These are phyloP conservation scores for Solanum hybrid DNA, from an alignment of 305 asterid species.

Conservation along the genomic window DNA sequence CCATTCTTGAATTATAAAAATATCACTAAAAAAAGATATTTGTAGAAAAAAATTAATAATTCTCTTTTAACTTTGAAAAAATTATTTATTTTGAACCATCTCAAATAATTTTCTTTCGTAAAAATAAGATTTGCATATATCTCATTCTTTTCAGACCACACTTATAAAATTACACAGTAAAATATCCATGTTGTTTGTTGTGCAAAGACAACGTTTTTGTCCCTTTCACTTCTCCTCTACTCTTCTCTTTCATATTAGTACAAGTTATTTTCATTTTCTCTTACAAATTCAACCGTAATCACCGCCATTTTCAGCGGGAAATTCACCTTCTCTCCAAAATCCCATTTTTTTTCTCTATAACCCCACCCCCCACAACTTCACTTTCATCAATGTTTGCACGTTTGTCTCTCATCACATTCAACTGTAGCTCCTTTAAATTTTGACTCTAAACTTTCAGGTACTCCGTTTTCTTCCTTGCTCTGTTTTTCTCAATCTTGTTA, in stretches of 20 bases:
- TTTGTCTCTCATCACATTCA: not conserved
- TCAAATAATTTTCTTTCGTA: not conserved
- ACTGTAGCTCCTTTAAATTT: not conserved
- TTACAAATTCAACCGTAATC: constrained; percentile 41
- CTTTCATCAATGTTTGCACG: not conserved
- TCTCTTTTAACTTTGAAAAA: not conserved
- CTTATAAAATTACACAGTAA: not conserved
- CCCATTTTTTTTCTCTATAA: not conserved
- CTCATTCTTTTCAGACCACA: accelerated
- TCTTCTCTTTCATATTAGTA: not conserved
- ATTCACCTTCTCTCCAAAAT: constrained; percentile 11
- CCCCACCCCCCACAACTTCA: not conserved
- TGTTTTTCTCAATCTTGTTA: not conserved
- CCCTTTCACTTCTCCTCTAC: constrained; percentile 16
- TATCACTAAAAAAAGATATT: not conserved
- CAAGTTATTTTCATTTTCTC: not conserved
- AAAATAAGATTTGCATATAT: too few species aligned
- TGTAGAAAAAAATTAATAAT: not conserved
- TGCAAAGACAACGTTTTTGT: constrained; percentile 45
- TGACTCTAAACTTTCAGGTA: not conserved
- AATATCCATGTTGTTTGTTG: not conserved
- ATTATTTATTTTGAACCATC: not conserved
- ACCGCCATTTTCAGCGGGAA: constrained; percentile 88
- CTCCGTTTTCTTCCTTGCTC: not conserved
- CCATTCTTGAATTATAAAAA: not conserved